These are phyloP conservation scores for Friedmanniomyces endolithicus DNA, from an alignment of 495 filamentous ascomycete genomes.

Conservation along the genomic window DNA sequence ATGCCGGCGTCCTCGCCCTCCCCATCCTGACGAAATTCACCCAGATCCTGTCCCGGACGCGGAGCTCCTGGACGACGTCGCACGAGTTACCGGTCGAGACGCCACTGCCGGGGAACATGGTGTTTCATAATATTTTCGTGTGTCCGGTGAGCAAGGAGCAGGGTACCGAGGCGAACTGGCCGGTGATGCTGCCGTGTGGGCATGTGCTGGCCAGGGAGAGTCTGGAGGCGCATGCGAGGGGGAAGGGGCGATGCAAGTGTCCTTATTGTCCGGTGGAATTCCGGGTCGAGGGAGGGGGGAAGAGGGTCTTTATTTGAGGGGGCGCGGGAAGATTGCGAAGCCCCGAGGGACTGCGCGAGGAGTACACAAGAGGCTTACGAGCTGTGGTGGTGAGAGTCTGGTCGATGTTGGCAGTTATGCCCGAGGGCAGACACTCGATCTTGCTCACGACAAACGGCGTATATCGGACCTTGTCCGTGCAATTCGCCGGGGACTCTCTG, in stretches of 20 bases:
- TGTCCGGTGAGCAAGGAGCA: conserved; percentile 96
- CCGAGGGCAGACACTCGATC: too few species aligned
- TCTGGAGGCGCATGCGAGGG: conserved; percentile 54
- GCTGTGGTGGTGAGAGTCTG: too few species aligned
- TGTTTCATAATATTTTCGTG: conserved; percentile 94
- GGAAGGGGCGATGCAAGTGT: conserved; percentile 77
- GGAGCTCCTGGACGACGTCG: conserved; percentile 85
- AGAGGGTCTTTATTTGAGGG: conserved; percentile 49
- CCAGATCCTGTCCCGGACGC: conserved; percentile 69
- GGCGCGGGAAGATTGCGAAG: neutral
- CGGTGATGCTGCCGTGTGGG: conserved; percentile 95
- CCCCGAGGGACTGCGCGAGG: neutral
- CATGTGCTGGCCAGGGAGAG: conserved; percentile 86
- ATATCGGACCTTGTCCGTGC: too few species aligned
- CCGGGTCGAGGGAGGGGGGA: conserved; percentile 62
- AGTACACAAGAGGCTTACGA: neutral
- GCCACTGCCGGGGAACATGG: conserved; percentile 68
- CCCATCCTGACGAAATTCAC: conserved; percentile 73
- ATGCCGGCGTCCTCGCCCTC: conserved; percentile 81
- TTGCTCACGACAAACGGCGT: too few species aligned
- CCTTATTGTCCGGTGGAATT: conserved; percentile 91
- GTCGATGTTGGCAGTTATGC: too few species aligned
- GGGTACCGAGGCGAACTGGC: conserved; percentile 82
- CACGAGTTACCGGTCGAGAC: conserved; percentile 89
- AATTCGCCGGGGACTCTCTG: too few species aligned